Evolutionary conservation across 2,329 filamentous ascomycete species (phyloP).

Genomic region (Beauveria pseudobassiana): DNA sequence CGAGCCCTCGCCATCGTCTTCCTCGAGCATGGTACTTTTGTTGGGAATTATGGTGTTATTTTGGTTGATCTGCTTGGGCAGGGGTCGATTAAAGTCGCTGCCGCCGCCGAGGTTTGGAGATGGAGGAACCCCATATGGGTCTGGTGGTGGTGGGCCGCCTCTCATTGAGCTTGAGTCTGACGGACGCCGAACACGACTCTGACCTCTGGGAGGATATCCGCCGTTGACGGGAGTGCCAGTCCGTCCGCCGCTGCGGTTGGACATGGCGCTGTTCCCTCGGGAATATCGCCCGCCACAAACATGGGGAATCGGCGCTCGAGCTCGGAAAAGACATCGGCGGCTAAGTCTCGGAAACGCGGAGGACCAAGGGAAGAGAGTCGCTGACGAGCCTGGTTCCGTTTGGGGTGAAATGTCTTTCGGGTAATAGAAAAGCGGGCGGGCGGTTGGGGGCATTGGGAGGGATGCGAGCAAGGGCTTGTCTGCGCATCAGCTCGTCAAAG

Average conservation of each 20-base stretch:
- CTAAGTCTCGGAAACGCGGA: constrained; percentile 81
- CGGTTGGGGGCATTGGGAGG: constrained; percentile 44
- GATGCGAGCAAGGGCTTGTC: constrained; percentile 60
- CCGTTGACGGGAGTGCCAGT: constrained; percentile 57
- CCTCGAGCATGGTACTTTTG: constrained; percentile 95
- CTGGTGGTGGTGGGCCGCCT: constrained; percentile 30
- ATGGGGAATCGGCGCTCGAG: constrained; percentile 82
- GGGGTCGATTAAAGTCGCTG: constrained; percentile 65
- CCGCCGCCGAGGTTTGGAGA: constrained; percentile 53
- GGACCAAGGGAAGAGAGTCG: constrained; percentile 85
- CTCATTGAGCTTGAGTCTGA: constrained; percentile 57
- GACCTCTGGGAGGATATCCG: constrained; percentile 41
- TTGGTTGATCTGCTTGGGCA: constrained; percentile 77
- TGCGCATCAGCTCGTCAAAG: constrained; percentile 84
- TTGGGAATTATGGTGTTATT: constrained; percentile 96
- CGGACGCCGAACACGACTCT: constrained; percentile 47
- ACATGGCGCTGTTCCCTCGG: constrained; percentile 61
- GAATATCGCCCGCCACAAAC: constrained; percentile 64
- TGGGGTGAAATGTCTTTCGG: constrained; percentile 91
- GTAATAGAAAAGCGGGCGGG: constrained; percentile 67
- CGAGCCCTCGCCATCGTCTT: constrained; percentile 70
- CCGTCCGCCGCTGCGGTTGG: constrained; percentile 48
- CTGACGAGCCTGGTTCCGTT: constrained; percentile 94
- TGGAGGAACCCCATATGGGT: constrained; percentile 47
- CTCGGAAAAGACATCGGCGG: constrained; percentile 94